Conservation (phyloP, 2,329 filamentous ascomycete species). For the Rhexocercosporidium sp. region DNA sequence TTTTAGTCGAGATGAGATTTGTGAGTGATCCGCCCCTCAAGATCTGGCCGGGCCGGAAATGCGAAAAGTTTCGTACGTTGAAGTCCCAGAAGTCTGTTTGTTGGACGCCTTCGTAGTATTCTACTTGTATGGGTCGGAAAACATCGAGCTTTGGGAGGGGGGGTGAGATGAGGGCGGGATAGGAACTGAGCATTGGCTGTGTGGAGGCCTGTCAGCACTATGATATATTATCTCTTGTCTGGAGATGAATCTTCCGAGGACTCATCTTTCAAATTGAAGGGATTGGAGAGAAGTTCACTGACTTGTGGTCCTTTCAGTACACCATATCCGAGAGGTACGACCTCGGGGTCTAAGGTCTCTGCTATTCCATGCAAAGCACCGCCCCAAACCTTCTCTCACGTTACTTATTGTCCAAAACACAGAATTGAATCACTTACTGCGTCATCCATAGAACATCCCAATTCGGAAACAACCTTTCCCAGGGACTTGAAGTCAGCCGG, state of each 20-base stretch:
- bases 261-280: neutral
- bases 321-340: neutral
- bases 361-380: neutral
- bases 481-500: neutral
- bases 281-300: neutral
- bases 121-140: conserved; percentile 1
- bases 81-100: conserved; percentile 9
- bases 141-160: neutral
- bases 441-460: neutral
- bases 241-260: neutral
- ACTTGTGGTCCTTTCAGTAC: neutral
- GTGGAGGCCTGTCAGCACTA: neutral
- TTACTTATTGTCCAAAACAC: neutral
- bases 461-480: neutral
- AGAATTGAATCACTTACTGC: neutral
- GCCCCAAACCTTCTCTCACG: neutral
- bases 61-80: neutral
- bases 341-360: neutral
- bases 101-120: neutral
- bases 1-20: neutral
- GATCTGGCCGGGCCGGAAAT: neutral
- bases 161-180: neutral
- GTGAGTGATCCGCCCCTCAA: neutral
- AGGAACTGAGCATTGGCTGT: neutral
- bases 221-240: neutral